Conservation (phyloP, 106 monocot genomes). For the Dioscorea dumetorum region DNA sequence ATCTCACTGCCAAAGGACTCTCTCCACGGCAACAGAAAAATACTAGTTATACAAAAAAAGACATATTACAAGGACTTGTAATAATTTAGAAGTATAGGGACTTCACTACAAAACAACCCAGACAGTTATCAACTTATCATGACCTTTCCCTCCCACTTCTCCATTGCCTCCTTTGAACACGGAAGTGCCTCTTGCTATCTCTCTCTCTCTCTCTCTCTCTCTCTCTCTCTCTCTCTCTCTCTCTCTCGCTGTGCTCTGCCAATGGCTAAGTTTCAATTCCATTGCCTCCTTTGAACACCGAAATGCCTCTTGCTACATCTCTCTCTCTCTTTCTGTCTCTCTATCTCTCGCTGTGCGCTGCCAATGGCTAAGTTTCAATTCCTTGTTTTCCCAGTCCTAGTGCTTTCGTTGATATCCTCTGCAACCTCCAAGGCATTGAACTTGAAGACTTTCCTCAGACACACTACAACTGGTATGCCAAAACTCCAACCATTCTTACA, state of each 20-base stretch:
- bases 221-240: too few relatives aligned
- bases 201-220: too few relatives aligned
- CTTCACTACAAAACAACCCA: too few relatives aligned
- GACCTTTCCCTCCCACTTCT: not conserved
- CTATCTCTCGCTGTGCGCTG: too few relatives aligned
- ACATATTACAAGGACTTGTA: not conserved
- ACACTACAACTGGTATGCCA: not conserved
- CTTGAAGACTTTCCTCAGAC: not conserved
- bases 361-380: not conserved
- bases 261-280: too few relatives aligned
- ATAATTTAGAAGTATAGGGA: not conserved
- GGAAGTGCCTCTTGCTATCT: too few relatives aligned
- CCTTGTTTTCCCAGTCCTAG: not conserved
- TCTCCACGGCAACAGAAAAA: too few relatives aligned
- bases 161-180: too few relatives aligned
- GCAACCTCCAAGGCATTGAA: not conserved
- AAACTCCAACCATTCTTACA: not conserved
- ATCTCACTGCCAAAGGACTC: too few relatives aligned
- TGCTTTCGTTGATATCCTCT: not conserved
- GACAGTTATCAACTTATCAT: too few relatives aligned
- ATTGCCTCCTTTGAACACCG: not conserved
- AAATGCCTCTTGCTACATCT: not conserved
- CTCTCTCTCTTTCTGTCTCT: too few relatives aligned
- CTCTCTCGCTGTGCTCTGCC: too few relatives aligned
- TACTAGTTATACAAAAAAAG: not conserved